These are phyloP conservation scores for Geotrichum reessii DNA, from an alignment of 1,139 yeast genomes.

Conservation along the genomic window DNA sequence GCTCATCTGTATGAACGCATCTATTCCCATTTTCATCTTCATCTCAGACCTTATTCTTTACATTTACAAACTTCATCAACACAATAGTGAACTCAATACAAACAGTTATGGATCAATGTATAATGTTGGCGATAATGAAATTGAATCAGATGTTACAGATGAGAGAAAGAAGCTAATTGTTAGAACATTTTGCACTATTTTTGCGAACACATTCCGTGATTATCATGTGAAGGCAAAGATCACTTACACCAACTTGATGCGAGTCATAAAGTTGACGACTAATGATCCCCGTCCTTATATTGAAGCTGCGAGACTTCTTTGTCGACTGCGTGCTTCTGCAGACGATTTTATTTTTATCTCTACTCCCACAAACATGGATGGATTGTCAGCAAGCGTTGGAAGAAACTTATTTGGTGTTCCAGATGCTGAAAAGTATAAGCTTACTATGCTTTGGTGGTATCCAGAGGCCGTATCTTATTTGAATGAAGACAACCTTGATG, in stretches of 20 bases:
- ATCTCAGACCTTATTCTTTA: not conserved
- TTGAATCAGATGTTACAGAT: not conserved
- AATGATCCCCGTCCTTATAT: conserved; percentile 38
- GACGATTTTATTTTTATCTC: conserved; percentile 47
- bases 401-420: conserved; percentile 40
- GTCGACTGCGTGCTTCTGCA: conserved; percentile 50
- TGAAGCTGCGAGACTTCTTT: conserved; percentile 48
- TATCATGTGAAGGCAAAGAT: conserved; percentile 19
- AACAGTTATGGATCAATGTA: not conserved
- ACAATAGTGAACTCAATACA: not conserved
- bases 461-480: conserved; percentile 54
- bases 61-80: not conserved
- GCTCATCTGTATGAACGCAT: conserved; percentile 20
- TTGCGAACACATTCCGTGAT: conserved; percentile 23
- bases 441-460: conserved; percentile 46
- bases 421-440: conserved; percentile 24
- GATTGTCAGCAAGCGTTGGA: conserved; percentile 54
- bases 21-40: conserved; percentile 13
- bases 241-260: conserved; percentile 25
- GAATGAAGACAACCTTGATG: conserved; percentile 38
- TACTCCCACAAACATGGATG: conserved; percentile 59
- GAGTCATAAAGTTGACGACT: conserved; percentile 23
- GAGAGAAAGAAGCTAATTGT: conserved; percentile 14
- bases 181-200: conserved; percentile 28
- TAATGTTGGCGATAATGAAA: not conserved